phyloP scores from a whole-genome alignment of 2,329 filamentous ascomycete genomes.

The Neopestalotiopsis sp. region DNA sequence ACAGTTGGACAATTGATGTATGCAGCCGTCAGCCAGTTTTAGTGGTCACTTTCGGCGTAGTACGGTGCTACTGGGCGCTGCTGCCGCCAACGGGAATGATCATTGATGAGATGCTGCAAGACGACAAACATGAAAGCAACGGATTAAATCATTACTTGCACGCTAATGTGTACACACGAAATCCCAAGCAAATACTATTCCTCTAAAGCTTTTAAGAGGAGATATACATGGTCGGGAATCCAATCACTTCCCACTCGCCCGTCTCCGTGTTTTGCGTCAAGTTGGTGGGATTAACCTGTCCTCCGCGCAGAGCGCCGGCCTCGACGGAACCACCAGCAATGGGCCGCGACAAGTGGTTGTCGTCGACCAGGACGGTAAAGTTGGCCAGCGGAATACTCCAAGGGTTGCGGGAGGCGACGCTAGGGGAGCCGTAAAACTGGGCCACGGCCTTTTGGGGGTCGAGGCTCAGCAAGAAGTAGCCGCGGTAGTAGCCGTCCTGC shows the following conservation, averaged over 20 bases:
- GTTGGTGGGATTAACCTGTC: constrained; percentile 51
- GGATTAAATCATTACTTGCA: too few species aligned
- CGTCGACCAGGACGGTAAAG: constrained; percentile 7
- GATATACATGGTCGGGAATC: constrained; percentile 38
- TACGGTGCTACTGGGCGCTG: too few species aligned
- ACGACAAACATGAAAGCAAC: too few species aligned
- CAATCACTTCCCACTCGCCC: constrained; percentile 33
- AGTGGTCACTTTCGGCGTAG: too few species aligned
- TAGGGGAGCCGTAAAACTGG: constrained; percentile 14
- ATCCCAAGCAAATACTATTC: background rate
- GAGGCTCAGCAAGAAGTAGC: constrained; percentile 12
- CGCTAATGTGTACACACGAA: background rate
- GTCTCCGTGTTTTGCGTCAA: constrained; percentile 50
- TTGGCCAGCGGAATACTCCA: constrained; percentile 16
- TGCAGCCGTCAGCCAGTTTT: too few species aligned
- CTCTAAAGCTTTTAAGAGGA: background rate
- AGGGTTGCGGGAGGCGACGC: constrained; percentile 9
- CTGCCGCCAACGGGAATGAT: too few species aligned
- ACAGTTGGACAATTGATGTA: too few species aligned
- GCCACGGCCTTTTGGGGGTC: constrained; percentile 8
- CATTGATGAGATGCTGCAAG: too few species aligned
- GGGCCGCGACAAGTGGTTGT: constrained; percentile 16
- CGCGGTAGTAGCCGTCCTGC: constrained; percentile 16
- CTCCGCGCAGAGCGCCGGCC: constrained; percentile 49
- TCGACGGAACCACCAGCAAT: constrained; percentile 14